Conservation (phyloP, 768 basidiomycete species). For the Termitomyces sp. region DNA sequence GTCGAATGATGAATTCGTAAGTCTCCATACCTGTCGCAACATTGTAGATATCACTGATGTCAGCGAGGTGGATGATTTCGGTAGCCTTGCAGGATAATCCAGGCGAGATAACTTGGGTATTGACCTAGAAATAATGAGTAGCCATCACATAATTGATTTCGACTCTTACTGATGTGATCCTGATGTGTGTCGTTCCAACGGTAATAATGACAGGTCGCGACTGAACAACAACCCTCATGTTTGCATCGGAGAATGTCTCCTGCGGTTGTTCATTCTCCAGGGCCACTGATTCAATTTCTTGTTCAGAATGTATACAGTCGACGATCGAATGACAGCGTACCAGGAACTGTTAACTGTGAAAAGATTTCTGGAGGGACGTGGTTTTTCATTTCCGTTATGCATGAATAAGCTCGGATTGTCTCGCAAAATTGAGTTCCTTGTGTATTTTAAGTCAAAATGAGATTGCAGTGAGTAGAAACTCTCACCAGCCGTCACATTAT, state of each 20-base stretch:
- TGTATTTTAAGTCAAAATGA: not conserved
- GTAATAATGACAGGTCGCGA: conserved; percentile 71
- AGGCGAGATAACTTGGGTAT: conserved; percentile 69
- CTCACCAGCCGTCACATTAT: conserved; percentile 62
- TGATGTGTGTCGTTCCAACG: conserved; percentile 66
- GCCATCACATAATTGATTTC: not conserved
- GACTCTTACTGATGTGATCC: conserved; percentile 66
- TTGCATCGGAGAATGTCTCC: conserved; percentile 56
- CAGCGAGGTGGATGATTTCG: conserved; percentile 75
- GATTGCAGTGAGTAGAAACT: not conserved
- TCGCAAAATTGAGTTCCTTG: conserved; percentile 50
- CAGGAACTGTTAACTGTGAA: conserved; percentile 46
- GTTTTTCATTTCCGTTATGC: conserved; percentile 56
- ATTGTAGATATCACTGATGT: conserved; percentile 86
- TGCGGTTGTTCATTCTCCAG: conserved; percentile 55
- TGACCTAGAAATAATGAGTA: conserved; percentile 40
- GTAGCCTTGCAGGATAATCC: conserved; percentile 70
- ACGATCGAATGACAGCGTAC: conserved; percentile 33
- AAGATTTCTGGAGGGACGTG: conserved; percentile 49
- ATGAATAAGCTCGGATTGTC: conserved; percentile 58
- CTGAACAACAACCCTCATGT: conserved; percentile 62
- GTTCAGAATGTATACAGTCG: conserved; percentile 1
- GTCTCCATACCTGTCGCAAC: conserved; percentile 71
- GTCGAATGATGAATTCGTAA: conserved; percentile 78
- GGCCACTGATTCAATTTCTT: conserved; percentile 34